Percentiles rank a stretch among this genome's conserved stretches.
Evolutionary conservation across 495 filamentous ascomycete genomes (phyloP).

Genomic region (Aspergillus steynii): DNA sequence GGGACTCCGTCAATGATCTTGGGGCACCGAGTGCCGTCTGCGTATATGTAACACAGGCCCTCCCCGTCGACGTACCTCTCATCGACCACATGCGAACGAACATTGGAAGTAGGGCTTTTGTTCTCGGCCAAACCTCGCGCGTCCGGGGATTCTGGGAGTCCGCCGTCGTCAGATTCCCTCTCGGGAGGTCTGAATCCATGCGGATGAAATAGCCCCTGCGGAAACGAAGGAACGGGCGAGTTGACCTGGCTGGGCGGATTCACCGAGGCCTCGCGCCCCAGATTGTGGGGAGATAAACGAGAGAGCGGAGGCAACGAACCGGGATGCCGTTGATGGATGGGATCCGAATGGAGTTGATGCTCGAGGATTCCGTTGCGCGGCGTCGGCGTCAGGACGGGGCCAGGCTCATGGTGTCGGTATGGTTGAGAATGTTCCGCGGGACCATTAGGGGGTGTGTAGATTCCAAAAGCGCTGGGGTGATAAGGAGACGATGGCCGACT

Average conservation of each 20-base stretch:
- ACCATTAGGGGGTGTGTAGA: conserved; percentile 21
- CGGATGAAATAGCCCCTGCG: conserved; percentile 16
- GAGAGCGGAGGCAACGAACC: conserved; percentile 37
- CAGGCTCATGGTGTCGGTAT: conserved; percentile 26
- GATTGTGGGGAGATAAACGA: conserved; percentile 31
- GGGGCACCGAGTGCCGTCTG: conserved; percentile 81
- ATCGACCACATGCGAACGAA: conserved; percentile 48
- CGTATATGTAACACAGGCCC: conserved; percentile 83
- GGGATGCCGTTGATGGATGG: conserved; percentile 22
- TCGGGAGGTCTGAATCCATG: conserved; percentile 23
- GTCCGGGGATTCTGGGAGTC: conserved; percentile 20
- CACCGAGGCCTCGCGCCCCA: conserved; percentile 20
- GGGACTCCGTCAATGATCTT: conserved; percentile 81
- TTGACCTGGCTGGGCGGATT: conserved; percentile 2
- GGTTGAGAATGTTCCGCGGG: conserved; percentile 22
- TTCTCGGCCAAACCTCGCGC: conserved; percentile 6
- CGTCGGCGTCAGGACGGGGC: conserved; percentile 12
- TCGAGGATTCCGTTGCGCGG: conserved; percentile 23
- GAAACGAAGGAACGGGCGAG: conserved; percentile 11
- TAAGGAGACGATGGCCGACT: conserved; percentile 35
- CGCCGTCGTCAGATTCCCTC: conserved; percentile 18
- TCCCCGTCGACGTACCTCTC: conserved; percentile 66
- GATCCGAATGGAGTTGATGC: conserved; percentile 24
- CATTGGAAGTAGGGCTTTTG: conserved; percentile 19
- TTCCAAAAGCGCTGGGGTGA: conserved; percentile 25